Base-by-base conservation (phyloP, 2,329 filamentous ascomycete species). In the Pyrenochaeta sp. region DNA sequence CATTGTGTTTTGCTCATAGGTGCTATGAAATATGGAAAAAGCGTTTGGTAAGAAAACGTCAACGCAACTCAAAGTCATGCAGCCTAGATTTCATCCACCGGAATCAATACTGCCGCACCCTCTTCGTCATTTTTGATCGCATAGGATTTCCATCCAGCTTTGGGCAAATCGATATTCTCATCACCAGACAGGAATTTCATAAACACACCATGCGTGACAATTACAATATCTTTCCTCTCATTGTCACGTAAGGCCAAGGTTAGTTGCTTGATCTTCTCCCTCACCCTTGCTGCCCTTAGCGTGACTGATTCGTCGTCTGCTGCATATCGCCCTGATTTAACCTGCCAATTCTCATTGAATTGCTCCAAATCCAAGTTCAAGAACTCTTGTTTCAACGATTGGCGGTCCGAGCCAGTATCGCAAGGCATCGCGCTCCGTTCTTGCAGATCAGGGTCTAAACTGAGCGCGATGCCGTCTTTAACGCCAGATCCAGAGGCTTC, bases 141-240 rank as follows among this genome's bases (percentile, higher is more conserved):
- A 41, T 62, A 72, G 4, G 58, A 60, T 53, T 61, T 71, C 66
- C 68, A 72, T 3, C 69, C 68, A 11, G 67, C 68, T 60, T 72
- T 72, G 12, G 68, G 68, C 15, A 72, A 54, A 49, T 72, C 66
- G 50, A 72, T 69, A 21, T 41, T 44, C 17, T 55, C 29, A 43
- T 70, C 67, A 47, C 64, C 49, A 12, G 57, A 51, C 31, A 72
- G 33, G 43, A 68, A 68, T 55, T 70, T 70, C 68, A 72, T 72
- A 44, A 72, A 72, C 15, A 69, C 63, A 9, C 69, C 69, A 55
- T 72, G 68, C 7, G 69, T 72, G 18, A 72, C 66, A 32, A 71
- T 63, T 6, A 65, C 63, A 30, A 71, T 58, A 52, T 67, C 54
- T 48, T n/a, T 59, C 49, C 47, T 61, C 30, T 48, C 36, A 12